Evolutionary conservation across 1,284 basidiomycete species (phyloP), one percentile per base, ranked within the genome.

Genomic region (Ustilago bromivora): DNA sequence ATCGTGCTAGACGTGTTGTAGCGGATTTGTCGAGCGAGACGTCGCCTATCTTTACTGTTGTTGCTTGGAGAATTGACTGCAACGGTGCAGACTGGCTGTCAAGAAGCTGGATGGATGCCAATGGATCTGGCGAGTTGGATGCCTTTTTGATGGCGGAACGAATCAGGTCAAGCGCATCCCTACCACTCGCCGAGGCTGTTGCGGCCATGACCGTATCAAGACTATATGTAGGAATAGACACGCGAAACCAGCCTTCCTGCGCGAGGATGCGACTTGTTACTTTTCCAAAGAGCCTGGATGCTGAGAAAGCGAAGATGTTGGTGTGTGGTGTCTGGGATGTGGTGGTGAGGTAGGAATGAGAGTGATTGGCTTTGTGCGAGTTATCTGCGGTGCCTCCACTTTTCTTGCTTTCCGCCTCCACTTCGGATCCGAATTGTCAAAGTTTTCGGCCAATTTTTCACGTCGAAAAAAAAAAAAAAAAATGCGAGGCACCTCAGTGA

Each of bases 111-210:
- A 77, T 61, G 19, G 63, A 60, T 17, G 70, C 46, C 8, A 70
- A 52, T 15, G 63, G 70, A 17, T 77, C 57, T 13, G 47, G 32
- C 10, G 32, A 54, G 34, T 34, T 54, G 34, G 63, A 31, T 28
- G 41, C 47, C 8, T 41, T 8, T 38, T 53, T 58, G 63, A 73
- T 62, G 12, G 75, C 58, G 53, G 56, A 47, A 43, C 75, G 75
- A 54, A 77, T 77, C 52, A 77, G 63, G 36, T 77, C 70, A 15
- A 77, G 70, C 40, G 66, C 57, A 63, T 73, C 71, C 19, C 32
- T 32, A n/a, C 57, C 61, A 38, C 40, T 49, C 15, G 56, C 10
- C 12, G 64, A 66, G 35, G 55, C 56, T 7, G 57, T 43, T 46
- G 65, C 57, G 47, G 65, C 65, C 70, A 67, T 67, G 53, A 40